Evolutionary conservation across 805 yeast genomes (phyloP), one percentile per base, ranked within the genome.

Genomic region (Candida montana): DNA sequence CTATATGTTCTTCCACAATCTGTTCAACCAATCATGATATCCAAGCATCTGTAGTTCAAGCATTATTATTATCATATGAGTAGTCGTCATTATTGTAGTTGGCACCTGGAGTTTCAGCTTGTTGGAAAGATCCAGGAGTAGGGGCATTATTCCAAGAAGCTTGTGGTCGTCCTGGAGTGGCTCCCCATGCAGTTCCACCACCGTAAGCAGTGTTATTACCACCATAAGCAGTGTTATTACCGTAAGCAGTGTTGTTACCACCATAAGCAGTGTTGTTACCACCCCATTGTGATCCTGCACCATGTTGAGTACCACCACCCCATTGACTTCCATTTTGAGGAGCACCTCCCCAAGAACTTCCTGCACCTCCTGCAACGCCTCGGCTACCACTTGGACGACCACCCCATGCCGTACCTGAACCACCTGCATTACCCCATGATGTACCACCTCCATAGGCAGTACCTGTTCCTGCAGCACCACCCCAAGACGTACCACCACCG

Each of bases 401-500:
- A 41, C 75, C 56, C 62, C 71, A 52, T 61, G 55, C 51, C 33
- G 62, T 62, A 15, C 37, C 37, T 26, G 37, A 10, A 6, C 37
- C 37, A 12, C 26, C 34, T 29, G 71, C 74, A 17, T 54, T 60
- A 37, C 67, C 68, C 69, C 74, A 71, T 2, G 74, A 61, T 8
- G 74, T 63, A 3, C 69, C 68, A 42, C 65, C 66, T 28, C 71
- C 69, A 40, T 62, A 26, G 11, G 29, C 29, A 8, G 29, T 26
- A 43, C 74, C 74, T 61, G 74, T 58, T 39, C 73, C 62, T 28
- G 71, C 68, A 44, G 40, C 39, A 31, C 69, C 66, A 20, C 72
- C 72, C 37, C 72, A 70, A 18, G 73, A 56, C 20, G 72, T 62
- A 32, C 72, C 69, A 37, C 64, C 63, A 40, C 75, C 55, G 61